Base-by-base conservation (phyloP, 768 basidiomycete genomes). In the Wakefieldia striispora region DNA sequence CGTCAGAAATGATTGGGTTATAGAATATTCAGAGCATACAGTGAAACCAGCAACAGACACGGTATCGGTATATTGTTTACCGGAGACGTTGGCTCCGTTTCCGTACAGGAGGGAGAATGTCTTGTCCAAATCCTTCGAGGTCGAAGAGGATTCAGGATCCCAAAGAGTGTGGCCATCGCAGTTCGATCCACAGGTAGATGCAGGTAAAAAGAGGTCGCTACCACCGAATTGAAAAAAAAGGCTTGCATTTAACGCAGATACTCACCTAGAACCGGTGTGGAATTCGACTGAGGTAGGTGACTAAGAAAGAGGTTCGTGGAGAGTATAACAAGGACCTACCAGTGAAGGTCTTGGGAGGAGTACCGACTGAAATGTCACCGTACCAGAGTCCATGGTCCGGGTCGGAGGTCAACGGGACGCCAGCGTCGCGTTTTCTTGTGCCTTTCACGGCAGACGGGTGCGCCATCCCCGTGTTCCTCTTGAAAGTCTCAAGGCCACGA, bases 91-190 rank as follows among this genome's bases (percentile, higher is more conserved):
- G 2, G 43, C 16, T 3, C 43, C 45, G 11, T 53, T 43, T 23
- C 23, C 50, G 23, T 46, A 55, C 4, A 6, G 0, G 7, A 42
- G n/a, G 10, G 0, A 9, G 40, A 58, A 51, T n/a, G 27, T 36
- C 19, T 33, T 12, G 8, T 12, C 7, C 48, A 54, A 20, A 16
- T 52, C 42, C 1, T 37, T 17, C 3, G 58, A 13, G n/a, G 53
- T 54, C 4, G 47, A 44, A 26, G 61, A 63, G 12, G 9, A 2
- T 1, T 14, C 10, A 1, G 73, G 60, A 50, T 70, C 46, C 55
- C 72, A 76, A 39, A 60, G 53, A 24, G 33, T 2, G 12, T 75
- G 71, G 2, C 50, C 58, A 0, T 13, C 5, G 52, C 74, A 75
- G 24, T 6, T 54, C 17, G 47, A 55, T 17, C 3, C 31, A 52